Evolutionary conservation across 768 basidiomycete species (phyloP).

Genomic region (Leccinum incarnatum): DNA sequence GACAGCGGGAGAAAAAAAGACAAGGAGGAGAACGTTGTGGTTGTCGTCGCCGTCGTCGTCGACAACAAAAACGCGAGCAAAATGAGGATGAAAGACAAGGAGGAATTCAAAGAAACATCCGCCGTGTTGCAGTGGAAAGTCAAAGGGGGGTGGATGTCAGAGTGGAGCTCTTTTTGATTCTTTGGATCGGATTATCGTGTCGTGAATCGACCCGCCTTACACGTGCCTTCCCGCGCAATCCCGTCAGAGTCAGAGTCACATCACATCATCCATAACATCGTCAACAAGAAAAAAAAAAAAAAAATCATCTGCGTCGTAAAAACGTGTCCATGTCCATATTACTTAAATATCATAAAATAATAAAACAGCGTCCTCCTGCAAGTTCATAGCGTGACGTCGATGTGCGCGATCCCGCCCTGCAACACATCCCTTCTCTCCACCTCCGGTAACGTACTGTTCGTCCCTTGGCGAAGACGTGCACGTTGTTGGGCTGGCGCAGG

Average conservation of each 20-base stretch:
- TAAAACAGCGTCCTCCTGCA: too few species aligned
- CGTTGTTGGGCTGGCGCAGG: conserved; percentile 1
- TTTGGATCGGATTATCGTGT: conserved; percentile 24
- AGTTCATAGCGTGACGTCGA: too few species aligned
- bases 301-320: too few species aligned
- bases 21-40: background rate
- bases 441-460: background rate
- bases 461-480: conserved; percentile 24
- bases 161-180: conserved; percentile 15
- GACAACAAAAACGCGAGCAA: background rate
- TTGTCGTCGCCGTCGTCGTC: background rate
- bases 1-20: background rate
- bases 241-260: background rate
- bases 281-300: background rate
- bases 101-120: background rate
- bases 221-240: conserved; percentile 13
- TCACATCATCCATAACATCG: background rate
- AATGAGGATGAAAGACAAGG: background rate
- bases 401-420: too few species aligned
- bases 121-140: background rate
- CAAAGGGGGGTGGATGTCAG: background rate
- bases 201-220: conserved; percentile 12
- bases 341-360: too few species aligned
- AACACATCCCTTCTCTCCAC: too few species aligned
- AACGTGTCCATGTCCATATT: too few species aligned